phyloP scores from a whole-genome alignment of 352 stramenopile genomes.

The Sclerospora graminicola region DNA sequence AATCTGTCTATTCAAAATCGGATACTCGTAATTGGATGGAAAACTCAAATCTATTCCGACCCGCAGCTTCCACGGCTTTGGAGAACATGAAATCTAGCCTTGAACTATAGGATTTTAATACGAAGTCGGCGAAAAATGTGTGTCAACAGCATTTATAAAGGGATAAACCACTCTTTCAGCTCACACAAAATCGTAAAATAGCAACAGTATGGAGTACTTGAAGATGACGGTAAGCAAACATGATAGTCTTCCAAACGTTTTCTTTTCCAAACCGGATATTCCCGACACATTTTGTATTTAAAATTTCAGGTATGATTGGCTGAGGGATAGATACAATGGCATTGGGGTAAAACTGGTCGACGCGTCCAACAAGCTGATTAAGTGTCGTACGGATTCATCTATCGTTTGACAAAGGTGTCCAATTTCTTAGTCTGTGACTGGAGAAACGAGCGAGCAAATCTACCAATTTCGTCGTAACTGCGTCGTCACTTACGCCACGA shows the following conservation, averaged over 20 bases:
- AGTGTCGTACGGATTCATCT: slow-evolving; percentile 3
- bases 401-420: slow-evolving; percentile 28
- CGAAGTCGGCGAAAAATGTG: slow-evolving; percentile 29
- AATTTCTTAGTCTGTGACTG: slow-evolving; percentile 37
- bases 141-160: slow-evolving; percentile 51
- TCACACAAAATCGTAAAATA: slow-evolving; percentile 70
- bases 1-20: slow-evolving; percentile 66
- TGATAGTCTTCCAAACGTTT: slow-evolving; percentile 27
- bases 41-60: slow-evolving; percentile 66
- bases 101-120: slow-evolving; percentile 9
- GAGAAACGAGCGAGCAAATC: slow-evolving; percentile 43
- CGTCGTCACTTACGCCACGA: slow-evolving; percentile 4
- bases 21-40: slow-evolving; percentile 54
- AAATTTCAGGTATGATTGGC: slow-evolving; percentile 36
- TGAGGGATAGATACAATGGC: slow-evolving; percentile 39
- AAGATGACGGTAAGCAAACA: slow-evolving; percentile 29
- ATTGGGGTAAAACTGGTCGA: slow-evolving; percentile 15
- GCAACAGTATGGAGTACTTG: slow-evolving; percentile 47
- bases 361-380: slow-evolving; percentile 10
- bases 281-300: slow-evolving; percentile 7
- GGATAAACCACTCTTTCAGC: slow-evolving; percentile 57
- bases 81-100: slow-evolving; percentile 9
- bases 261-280: slow-evolving; percentile 13
- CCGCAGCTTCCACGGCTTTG: slow-evolving; percentile 23
- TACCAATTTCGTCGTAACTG: slow-evolving; percentile 5